These are phyloP conservation scores for Leccinum aurantiacum DNA, from an alignment of 768 basidiomycete species.

Conservation along the genomic window DNA sequence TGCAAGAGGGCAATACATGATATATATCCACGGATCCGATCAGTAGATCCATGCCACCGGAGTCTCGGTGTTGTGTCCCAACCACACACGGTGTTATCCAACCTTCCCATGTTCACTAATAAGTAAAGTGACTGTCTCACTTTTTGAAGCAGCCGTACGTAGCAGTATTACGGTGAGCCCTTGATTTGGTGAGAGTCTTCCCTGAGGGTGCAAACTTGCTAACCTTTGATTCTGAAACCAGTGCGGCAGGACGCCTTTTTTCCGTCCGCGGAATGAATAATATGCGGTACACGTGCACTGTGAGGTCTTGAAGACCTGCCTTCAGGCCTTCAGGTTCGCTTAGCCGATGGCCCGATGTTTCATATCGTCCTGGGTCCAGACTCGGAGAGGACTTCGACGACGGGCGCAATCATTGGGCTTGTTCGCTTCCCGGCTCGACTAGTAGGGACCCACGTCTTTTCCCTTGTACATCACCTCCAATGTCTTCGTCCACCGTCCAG, in stretches of 20 bases:
- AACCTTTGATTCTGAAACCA: neutral
- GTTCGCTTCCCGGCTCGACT: neutral
- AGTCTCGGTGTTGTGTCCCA: too few relatives aligned
- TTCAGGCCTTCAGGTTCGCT: neutral
- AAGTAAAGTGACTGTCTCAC: neutral
- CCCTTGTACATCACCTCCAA: neutral
- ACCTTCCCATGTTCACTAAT: too few relatives aligned
- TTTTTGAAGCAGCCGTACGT: neutral
- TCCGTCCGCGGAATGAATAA: neutral
- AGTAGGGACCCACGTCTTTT: neutral
- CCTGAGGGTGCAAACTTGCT: neutral
- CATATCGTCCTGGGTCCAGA: too few relatives aligned
- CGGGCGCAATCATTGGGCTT: neutral
- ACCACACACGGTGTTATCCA: too few relatives aligned
- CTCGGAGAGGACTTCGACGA: neutral
- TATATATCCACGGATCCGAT: too few relatives aligned
- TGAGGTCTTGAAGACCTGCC: too few relatives aligned
- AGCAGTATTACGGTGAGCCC: neutral
- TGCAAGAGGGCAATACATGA: too few relatives aligned
- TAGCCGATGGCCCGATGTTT: neutral
- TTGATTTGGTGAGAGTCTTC: neutral
- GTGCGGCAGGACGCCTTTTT: neutral
- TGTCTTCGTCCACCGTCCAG: constrained; percentile 17
- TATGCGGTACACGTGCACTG: too few relatives aligned
- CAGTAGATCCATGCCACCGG: too few relatives aligned